phyloP scores from a whole-genome alignment of 768 basidiomycete species.

The Suillus paluster region DNA sequence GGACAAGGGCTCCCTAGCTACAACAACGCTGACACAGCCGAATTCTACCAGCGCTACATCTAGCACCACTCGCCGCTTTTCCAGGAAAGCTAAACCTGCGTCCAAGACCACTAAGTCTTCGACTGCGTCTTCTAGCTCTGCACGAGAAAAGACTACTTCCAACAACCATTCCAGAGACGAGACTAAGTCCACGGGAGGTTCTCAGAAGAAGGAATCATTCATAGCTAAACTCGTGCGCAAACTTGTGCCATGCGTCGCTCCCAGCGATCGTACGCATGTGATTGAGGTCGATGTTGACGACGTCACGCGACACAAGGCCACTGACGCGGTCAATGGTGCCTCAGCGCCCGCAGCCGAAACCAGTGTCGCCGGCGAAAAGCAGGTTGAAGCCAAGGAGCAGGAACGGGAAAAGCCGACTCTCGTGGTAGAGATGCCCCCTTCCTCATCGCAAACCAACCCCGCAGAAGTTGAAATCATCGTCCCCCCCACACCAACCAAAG shows the following conservation, averaged over 20 bases:
- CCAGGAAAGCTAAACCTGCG: slow-evolving; percentile 28
- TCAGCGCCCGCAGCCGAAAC: slow-evolving; percentile 22
- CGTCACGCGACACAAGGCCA: slow-evolving; percentile 20
- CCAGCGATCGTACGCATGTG: slow-evolving; percentile 49
- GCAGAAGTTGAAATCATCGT: slow-evolving; percentile 45
- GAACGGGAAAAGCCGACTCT: slow-evolving; percentile 45
- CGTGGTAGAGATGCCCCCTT: slow-evolving; percentile 20
- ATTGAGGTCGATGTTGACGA: slow-evolving; percentile 45
- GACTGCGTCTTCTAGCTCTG: slow-evolving; percentile 19
- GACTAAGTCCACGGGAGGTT: slow-evolving; percentile 39
- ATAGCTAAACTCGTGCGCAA: slow-evolving; percentile 62
- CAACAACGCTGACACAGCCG: slow-evolving; percentile 47
- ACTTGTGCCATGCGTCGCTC: slow-evolving; percentile 69
- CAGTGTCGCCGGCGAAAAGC: slow-evolving; percentile 35
- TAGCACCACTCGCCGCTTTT: slow-evolving; percentile 32
- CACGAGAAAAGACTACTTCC: slow-evolving; percentile 35
- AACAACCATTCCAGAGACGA: slow-evolving; percentile 37
- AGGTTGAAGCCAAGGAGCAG: slow-evolving; percentile 34
- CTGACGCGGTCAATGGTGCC: slow-evolving; percentile 23
- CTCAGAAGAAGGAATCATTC: slow-evolving; percentile 54
- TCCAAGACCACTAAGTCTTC: slow-evolving; percentile 21
- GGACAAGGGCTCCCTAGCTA: slow-evolving; percentile 51
- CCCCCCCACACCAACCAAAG: slow-evolving; percentile 52
- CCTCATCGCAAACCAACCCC: slow-evolving; percentile 23
- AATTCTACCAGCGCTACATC: slow-evolving; percentile 30